A percentile compares a stretch with the other conserved stretches of the same genome.
These are phyloP conservation scores for Cryptosporidium sp. DNA, from an alignment of 169 alveolate species.

Conservation along the genomic window DNA sequence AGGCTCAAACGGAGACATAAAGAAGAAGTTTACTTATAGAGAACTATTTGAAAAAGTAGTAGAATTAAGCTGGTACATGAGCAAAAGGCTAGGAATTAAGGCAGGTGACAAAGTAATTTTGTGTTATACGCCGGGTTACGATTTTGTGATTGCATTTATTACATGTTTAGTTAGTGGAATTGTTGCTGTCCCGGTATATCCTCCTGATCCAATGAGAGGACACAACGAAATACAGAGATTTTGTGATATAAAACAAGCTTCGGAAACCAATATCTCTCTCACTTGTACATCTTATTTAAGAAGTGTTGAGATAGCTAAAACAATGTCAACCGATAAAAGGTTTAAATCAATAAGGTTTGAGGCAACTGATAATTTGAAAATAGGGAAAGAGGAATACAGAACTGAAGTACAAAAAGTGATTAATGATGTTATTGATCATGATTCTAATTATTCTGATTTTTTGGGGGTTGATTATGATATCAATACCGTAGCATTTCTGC, in stretches of 20 bases:
- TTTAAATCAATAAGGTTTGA: conserved; percentile 22
- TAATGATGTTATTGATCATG: background rate
- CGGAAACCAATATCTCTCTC: conserved; percentile 76
- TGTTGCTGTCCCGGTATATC: conserved; percentile 83
- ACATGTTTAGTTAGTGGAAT: conserved; percentile 80
- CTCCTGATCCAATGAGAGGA: conserved; percentile 83
- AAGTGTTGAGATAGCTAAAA: conserved; percentile 46
- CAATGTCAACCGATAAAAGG: conserved; percentile 65
- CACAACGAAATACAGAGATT: conserved; percentile 80
- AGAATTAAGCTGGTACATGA: conserved; percentile 66
- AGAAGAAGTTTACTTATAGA: conserved; percentile 48
- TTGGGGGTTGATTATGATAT: conserved; percentile 21
- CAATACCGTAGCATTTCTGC: conserved; percentile 77
- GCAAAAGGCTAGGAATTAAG: conserved; percentile 75
- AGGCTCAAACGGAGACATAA: conserved; percentile 40
- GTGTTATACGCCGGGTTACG: conserved; percentile 74
- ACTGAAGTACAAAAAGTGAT: conserved; percentile 27
- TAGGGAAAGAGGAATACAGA: conserved; percentile 3
- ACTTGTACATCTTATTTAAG: conserved; percentile 72
- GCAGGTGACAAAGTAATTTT: conserved; percentile 78
- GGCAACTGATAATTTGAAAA: conserved; percentile 56
- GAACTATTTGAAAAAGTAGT: conserved; percentile 72
- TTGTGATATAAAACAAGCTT: conserved; percentile 79
- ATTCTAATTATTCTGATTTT: conserved; percentile 13
- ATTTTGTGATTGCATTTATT: conserved; percentile 79